Percentiles rank a stretch among this genome's conserved stretches.
Conservation (phyloP, 345 rosid genomes). For the Excoecaria agallocha region DNA sequence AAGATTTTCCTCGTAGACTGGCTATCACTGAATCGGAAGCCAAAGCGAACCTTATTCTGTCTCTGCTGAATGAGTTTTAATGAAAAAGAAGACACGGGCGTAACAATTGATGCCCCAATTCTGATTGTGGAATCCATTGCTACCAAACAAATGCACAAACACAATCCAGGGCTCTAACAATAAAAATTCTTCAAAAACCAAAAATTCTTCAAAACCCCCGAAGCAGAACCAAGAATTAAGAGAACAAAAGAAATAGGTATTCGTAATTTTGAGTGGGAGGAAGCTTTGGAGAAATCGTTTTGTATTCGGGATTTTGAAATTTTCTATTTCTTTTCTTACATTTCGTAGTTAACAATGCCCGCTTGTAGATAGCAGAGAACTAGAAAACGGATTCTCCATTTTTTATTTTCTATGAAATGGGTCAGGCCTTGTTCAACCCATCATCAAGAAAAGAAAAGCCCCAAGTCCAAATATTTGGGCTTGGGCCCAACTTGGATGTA, state of each 20-base stretch:
- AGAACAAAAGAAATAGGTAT: too few relatives aligned
- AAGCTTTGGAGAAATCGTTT: conserved; percentile 37
- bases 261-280: neutral
- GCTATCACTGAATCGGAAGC: conserved; percentile 22
- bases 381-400: neutral
- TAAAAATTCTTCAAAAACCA: too few relatives aligned
- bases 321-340: neutral
- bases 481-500: too few relatives aligned
- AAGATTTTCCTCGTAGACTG: conserved; percentile 16
- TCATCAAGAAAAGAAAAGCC: neutral
- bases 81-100: conserved; percentile 33
- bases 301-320: conserved; percentile 3
- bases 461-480: too few relatives aligned
- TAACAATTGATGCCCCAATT: conserved; percentile 26
- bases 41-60: conserved; percentile 8
- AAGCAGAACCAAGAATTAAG: neutral
- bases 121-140: conserved; percentile 36
- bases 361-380: too few relatives aligned
- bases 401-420: neutral
- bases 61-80: conserved; percentile 18
- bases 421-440: neutral
- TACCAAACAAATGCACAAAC: neutral
- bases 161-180: neutral
- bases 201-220: neutral
- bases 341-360: conserved; percentile 6